A percentile compares a stretch with the other conserved stretches of the same genome.
Evolutionary conservation across 176 grass and related monocot species (phyloP).

Genomic region (Dactylis glomerata): DNA sequence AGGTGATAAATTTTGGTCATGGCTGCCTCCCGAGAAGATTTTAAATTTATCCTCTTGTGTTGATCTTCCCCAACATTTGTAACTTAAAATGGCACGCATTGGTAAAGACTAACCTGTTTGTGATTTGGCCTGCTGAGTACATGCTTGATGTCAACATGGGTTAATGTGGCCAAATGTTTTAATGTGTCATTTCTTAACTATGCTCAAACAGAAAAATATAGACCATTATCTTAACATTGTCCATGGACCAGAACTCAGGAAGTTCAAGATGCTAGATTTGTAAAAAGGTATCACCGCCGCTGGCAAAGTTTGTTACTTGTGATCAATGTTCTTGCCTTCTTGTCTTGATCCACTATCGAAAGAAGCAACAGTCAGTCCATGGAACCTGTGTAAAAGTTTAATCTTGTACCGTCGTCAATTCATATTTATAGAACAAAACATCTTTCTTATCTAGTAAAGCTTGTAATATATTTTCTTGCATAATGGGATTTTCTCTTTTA

Average conservation of each 20-base stretch:
- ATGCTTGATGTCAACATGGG: background rate
- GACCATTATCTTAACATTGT: background rate
- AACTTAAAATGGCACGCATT: background rate
- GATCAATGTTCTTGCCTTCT: constrained; percentile 5
- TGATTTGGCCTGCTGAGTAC: background rate
- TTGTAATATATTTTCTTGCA: background rate
- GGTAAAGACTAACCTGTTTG: background rate
- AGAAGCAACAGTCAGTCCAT: background rate
- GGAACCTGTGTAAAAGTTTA: background rate
- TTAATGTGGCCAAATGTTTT: background rate
- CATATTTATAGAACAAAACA: background rate
- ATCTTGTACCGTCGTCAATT: constrained; percentile 18
- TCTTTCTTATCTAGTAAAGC: background rate
- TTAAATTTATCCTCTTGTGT: constrained; percentile 18
- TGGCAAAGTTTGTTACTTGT: background rate
- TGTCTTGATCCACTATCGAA: background rate
- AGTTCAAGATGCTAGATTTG: background rate
- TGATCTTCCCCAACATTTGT: background rate
- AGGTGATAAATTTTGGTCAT: background rate
- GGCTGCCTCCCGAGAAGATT: constrained; percentile 7
- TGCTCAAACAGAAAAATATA: background rate
- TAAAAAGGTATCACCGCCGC: background rate
- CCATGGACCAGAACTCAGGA: background rate
- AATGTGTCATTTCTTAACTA: background rate
- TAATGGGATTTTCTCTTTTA: background rate